A percentile compares a stretch with the other conserved stretches of the same genome.
Evolutionary conservation across 495 filamentous ascomycete species (phyloP).

Genomic region (Hamigera avellanea): DNA sequence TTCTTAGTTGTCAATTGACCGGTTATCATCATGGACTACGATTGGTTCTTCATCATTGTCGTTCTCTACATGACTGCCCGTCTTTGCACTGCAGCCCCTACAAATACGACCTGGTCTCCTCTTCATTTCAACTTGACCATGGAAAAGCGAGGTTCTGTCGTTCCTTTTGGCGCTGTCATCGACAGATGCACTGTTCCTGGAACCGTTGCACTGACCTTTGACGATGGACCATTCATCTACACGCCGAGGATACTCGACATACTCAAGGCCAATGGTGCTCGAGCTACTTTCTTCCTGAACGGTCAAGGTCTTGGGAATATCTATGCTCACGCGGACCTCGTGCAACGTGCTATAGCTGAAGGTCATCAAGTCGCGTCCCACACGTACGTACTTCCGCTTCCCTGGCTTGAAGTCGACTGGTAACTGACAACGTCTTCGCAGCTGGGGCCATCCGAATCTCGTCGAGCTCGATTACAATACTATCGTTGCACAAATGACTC

Average conservation of each 20-base stretch:
- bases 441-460: slow-evolving; percentile 52
- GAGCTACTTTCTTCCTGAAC: slow-evolving; percentile 65
- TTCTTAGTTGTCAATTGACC: too few relatives aligned
- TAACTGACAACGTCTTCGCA: slow-evolving; percentile 1
- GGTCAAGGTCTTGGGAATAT: slow-evolving; percentile 55
- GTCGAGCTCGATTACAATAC: slow-evolving; percentile 35
- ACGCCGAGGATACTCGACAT: slow-evolving; percentile 53
- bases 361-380: slow-evolving; percentile 72
- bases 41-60: too few relatives aligned
- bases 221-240: slow-evolving; percentile 62
- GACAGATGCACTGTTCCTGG: slow-evolving; percentile 47
- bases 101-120: background rate
- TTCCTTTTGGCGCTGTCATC: slow-evolving; percentile 42
- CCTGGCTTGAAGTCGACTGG: background rate
- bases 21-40: too few relatives aligned
- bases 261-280: slow-evolving; percentile 44
- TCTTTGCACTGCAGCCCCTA: slow-evolving; percentile 1
- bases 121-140: background rate
- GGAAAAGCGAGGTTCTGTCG: slow-evolving; percentile 1
- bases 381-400: slow-evolving; percentile 36
- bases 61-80: slow-evolving; percentile 1
- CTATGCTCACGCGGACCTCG: slow-evolving; percentile 34
- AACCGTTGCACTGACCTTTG: slow-evolving; percentile 62
- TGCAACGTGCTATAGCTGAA: slow-evolving; percentile 45
- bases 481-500: slow-evolving; percentile 52